A percentile compares a stretch with the other conserved stretches of the same genome.
Evolutionary conservation across 768 basidiomycete species (phyloP).

Genomic region (Suillus cothurnatus): DNA sequence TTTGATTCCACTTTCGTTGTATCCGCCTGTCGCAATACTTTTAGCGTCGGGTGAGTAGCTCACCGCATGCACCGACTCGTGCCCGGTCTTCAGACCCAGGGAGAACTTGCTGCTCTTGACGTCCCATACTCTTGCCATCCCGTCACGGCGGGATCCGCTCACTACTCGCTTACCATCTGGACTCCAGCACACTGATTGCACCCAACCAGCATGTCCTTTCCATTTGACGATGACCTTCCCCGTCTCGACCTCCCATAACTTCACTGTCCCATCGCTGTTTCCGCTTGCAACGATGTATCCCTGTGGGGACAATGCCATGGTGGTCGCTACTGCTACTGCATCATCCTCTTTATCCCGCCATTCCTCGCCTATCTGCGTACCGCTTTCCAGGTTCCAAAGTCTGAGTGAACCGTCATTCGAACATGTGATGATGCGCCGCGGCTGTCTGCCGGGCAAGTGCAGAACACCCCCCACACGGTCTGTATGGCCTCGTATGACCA

Average conservation of each 20-base stretch:
- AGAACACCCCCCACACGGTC: too few species aligned
- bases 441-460: too few species aligned
- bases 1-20: background rate
- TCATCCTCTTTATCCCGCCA: background rate
- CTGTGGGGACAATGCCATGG: background rate
- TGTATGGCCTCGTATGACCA: too few species aligned
- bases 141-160: background rate
- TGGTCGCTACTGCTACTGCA: fast-evolving
- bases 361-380: background rate
- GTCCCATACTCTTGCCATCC: background rate
- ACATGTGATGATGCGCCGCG: too few species aligned
- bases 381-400: background rate
- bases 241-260: background rate
- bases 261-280: background rate
- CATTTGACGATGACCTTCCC: background rate
- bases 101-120: background rate
- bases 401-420: background rate
- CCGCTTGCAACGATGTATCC: background rate
- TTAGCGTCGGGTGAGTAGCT: background rate
- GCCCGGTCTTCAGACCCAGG: background rate
- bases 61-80: background rate
- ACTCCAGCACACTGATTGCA: background rate
- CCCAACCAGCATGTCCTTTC: background rate
- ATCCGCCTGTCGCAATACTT: background rate
- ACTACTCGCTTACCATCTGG: background rate